Conservation (phyloP, 2,329 filamentous ascomycete genomes). For the Aspergillus calidoustus region DNA sequence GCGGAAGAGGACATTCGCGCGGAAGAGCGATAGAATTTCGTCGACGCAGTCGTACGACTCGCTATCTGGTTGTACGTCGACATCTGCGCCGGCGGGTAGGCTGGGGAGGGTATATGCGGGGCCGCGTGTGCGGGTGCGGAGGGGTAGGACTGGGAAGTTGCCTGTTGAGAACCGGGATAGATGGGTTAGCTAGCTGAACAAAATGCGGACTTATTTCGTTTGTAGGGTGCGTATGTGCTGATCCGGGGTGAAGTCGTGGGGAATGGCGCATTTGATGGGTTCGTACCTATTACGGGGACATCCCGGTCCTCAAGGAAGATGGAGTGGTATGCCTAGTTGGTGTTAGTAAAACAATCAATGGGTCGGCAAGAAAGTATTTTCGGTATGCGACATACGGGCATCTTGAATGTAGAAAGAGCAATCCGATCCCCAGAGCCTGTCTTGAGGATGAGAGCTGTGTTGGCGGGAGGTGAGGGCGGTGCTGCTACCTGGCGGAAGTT, state of each 20-base stretch:
- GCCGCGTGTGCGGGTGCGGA: slow-evolving; percentile 94
- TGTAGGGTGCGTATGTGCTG: background rate
- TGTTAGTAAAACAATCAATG: slow-evolving; percentile 11
- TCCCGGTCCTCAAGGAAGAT: slow-evolving; percentile 86
- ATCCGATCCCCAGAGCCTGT: slow-evolving; percentile 27
- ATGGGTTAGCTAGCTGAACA: slow-evolving; percentile 31
- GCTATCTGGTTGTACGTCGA: slow-evolving; percentile 73
- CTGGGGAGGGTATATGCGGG: slow-evolving; percentile 83
- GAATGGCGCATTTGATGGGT: slow-evolving; percentile 4
- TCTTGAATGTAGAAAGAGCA: slow-evolving; percentile 35
- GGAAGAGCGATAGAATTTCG: slow-evolving; percentile 89
- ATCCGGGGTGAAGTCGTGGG: background rate
- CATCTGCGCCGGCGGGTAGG: slow-evolving; percentile 61
- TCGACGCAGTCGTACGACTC: slow-evolving; percentile 97
- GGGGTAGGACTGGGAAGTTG: slow-evolving; percentile 92
- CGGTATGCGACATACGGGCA: slow-evolving; percentile 49
- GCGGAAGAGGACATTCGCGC: slow-evolving; percentile 97
- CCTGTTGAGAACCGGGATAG: slow-evolving; percentile 53
- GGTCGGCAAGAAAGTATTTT: background rate
- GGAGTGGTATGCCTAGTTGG: slow-evolving; percentile 88
- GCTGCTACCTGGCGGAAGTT: slow-evolving; percentile 24
- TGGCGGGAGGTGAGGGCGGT: slow-evolving; percentile 21
- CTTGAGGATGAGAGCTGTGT: slow-evolving; percentile 23
- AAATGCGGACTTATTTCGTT: background rate
- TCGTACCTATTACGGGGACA: slow-evolving; percentile 65